A percentile compares a stretch with the other conserved stretches of the same genome.
phyloP scores from a whole-genome alignment of 2,329 filamentous ascomycete species.

The Aspergillus intermedius region DNA sequence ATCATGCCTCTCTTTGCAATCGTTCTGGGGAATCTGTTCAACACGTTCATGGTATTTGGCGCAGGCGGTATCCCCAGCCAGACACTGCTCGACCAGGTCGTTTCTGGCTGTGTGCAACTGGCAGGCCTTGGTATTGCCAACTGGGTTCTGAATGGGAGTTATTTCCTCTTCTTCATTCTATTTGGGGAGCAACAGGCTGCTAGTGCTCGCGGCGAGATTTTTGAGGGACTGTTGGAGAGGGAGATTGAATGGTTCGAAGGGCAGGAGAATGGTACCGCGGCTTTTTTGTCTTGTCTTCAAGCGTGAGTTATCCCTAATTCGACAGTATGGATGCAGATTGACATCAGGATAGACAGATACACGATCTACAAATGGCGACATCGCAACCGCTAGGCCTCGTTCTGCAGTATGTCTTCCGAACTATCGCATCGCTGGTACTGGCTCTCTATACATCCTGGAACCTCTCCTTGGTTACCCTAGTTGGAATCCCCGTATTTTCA shows the following conservation, averaged over 20 bases:
- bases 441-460: constrained; percentile 79
- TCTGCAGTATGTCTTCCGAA: constrained; percentile 58
- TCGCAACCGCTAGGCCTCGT: constrained; percentile 73
- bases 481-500: constrained; percentile 63
- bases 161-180: constrained; percentile 64
- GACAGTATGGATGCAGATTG: not conserved
- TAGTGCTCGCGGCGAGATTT: constrained; percentile 58
- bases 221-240: constrained; percentile 61
- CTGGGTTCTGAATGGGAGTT: constrained; percentile 61
- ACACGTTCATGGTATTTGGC: constrained; percentile 62
- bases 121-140: constrained; percentile 56
- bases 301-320: constrained; percentile 50
- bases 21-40: constrained; percentile 68
- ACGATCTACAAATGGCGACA: constrained; percentile 72
- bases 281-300: constrained; percentile 65
- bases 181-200: constrained; percentile 78
- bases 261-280: constrained; percentile 62
- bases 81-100: constrained; percentile 51
- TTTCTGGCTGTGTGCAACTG: constrained; percentile 57
- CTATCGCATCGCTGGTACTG: constrained; percentile 59
- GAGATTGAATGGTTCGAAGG: constrained; percentile 79
- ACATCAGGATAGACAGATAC: constrained; percentile 56
- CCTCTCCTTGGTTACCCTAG: constrained; percentile 70
- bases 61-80: constrained; percentile 44
- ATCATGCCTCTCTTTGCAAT: constrained; percentile 61